Base-by-base conservation (phyloP, 495 filamentous ascomycete species). In the Penicillium argentinense region DNA sequence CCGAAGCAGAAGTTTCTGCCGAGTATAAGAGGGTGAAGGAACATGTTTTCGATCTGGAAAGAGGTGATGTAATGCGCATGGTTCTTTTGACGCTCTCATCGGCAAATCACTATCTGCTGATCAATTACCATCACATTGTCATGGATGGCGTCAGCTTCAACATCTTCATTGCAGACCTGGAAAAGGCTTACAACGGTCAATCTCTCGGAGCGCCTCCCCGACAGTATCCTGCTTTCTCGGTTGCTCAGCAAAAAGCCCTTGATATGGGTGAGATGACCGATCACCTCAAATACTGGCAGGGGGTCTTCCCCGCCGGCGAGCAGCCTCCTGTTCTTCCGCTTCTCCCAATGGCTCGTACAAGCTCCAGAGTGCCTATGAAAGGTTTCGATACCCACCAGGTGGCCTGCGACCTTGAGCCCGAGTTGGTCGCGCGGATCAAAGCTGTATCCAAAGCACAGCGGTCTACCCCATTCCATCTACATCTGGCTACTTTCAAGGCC, bases 71-170 rank as follows among this genome's bases (percentile, higher is more conserved):
- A 0, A 41, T 65, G 16, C 11, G 49, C 3, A 8, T 67, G 0
- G n/a, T 54, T 3, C 45, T 68, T 4, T 22, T 68, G 3, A 45
- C 54, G 7, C 27, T 49, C 0, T 33, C 38, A 0, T 13, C 54
- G 9, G 17, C 29, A 1, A 12, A 21, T 0, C 54, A 68, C 47
- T 57, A 48, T 26, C 43, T 69, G 3, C 9, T 71, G 8, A 7
- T 71, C 16, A 33, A 24, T 9, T 59, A 49, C 33, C 68, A 72
- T 32, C 75, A 78, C 37, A 76, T 78, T 38, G 38, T 48, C 39
- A 66, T 75, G 42, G 75, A 78, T 54, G 71, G 69, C 0, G 28
- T 66, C 13, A 64, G 63, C 45, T 44, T 66, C 0, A 29, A 72
- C 16, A 21, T 72, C n/a, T 43, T 77, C 19, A 9, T 70, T 0